phyloP scores from a whole-genome alignment of 2,329 filamentous ascomycete genomes.

The Colletotrichum tabaci region DNA sequence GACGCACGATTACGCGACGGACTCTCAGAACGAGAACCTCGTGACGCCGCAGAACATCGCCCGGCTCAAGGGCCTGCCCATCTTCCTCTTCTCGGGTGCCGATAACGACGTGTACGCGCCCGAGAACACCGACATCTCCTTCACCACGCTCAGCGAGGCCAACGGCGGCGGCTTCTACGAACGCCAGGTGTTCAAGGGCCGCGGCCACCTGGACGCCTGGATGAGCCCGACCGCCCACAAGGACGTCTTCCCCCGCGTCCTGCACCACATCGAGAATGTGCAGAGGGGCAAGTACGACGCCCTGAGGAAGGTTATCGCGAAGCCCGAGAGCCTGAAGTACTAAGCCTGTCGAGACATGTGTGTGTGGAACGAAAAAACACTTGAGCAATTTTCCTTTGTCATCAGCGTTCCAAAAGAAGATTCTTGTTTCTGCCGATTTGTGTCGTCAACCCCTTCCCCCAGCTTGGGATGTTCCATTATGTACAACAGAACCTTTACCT shows the following conservation, averaged over 20 bases:
- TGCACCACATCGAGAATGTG: constrained; percentile 31
- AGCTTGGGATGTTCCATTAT: background rate
- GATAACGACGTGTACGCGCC: constrained; percentile 45
- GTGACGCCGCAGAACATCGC: constrained; percentile 28
- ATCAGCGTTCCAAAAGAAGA: too few species aligned
- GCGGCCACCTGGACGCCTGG: constrained; percentile 48
- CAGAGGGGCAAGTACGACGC: background rate
- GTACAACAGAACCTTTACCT: background rate
- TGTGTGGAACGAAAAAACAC: too few species aligned
- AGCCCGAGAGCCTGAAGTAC: background rate
- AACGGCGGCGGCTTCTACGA: constrained; percentile 47
- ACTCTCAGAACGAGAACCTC: constrained; percentile 15
- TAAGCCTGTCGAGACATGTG: too few species aligned
- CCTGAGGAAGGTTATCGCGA: background rate
- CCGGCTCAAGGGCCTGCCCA: constrained; percentile 34
- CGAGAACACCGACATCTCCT: constrained; percentile 47
- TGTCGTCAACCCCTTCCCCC: too few species aligned
- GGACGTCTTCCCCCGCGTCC: constrained; percentile 45
- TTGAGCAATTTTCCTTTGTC: background rate
- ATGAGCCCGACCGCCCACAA: constrained; percentile 44
- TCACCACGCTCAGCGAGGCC: constrained; percentile 44
- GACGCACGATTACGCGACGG: constrained; percentile 60
- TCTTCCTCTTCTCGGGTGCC: constrained; percentile 43
- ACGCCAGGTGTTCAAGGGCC: constrained; percentile 45
- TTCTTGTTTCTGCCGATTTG: too few species aligned